Evolutionary conservation across 495 filamentous ascomycete genomes (phyloP).

Genomic region (Letharia lupina): DNA sequence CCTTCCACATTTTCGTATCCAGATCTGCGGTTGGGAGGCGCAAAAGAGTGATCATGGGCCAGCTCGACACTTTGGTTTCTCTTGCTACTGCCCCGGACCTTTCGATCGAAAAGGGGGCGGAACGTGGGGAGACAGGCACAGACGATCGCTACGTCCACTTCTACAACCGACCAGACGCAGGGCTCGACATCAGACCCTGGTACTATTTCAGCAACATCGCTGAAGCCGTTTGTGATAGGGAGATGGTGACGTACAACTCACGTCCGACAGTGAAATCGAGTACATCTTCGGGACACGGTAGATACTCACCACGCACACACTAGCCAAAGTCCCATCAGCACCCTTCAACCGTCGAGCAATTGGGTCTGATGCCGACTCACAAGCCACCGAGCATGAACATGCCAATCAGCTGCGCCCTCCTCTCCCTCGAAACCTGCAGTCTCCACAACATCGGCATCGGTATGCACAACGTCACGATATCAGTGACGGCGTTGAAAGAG

Average conservation of each 20-base stretch:
- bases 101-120: conserved; percentile 11
- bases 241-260: conserved; percentile 6
- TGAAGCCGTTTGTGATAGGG: not conserved
- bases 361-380: too few species aligned
- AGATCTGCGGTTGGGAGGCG: not conserved
- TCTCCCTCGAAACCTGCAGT: too few species aligned
- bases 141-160: conserved; percentile 10
- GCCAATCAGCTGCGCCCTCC: too few species aligned
- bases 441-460: too few species aligned
- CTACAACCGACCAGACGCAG: conserved; percentile 10
- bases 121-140: conserved; percentile 10
- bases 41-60: not conserved
- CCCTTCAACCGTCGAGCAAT: not conserved
- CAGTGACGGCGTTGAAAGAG: too few species aligned
- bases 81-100: not conserved
- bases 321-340: not conserved
- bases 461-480: too few species aligned
- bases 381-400: too few species aligned
- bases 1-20: not conserved
- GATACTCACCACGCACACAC: conserved; percentile 3
- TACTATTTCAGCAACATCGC: not conserved
- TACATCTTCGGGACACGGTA: conserved; percentile 5
- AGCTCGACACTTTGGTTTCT: not conserved
- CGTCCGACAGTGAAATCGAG: conserved; percentile 4
- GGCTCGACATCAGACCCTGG: conserved; percentile 3